Percentiles rank a stretch among this genome's conserved stretches.
phyloP scores from a whole-genome alignment of 768 basidiomycete species.

The Mycena polygramma region DNA sequence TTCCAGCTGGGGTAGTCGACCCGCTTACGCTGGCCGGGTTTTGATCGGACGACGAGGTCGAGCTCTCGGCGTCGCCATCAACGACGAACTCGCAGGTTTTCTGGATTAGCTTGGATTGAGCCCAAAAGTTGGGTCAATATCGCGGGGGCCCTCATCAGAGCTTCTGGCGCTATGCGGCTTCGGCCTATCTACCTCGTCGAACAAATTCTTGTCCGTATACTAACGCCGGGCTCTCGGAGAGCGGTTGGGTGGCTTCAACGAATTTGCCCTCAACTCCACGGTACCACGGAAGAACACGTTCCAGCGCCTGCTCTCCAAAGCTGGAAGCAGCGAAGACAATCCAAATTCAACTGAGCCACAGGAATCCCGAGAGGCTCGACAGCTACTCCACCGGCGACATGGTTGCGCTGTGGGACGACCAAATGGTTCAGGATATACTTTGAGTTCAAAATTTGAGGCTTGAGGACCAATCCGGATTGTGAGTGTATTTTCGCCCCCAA shows the following conservation, averaged over 20 bases:
- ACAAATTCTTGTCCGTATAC: slow-evolving; percentile 58
- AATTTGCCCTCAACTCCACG: slow-evolving; percentile 52
- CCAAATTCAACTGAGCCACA: slow-evolving; percentile 46
- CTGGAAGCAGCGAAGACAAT: slow-evolving; percentile 45
- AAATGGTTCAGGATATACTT: slow-evolving; percentile 56
- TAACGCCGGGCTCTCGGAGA: slow-evolving; percentile 49
- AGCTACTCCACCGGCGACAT: slow-evolving; percentile 65
- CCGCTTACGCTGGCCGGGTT: too few species aligned
- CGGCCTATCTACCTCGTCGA: slow-evolving; percentile 65
- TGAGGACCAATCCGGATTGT: slow-evolving; percentile 61
- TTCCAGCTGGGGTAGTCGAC: too few species aligned
- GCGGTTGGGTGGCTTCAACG: too few species aligned
- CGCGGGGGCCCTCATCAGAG: too few species aligned
- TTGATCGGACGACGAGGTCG: too few species aligned
- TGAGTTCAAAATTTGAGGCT: slow-evolving; percentile 57
- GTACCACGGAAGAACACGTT: slow-evolving; percentile 53
- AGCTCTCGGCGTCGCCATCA: too few species aligned
- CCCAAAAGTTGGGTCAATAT: too few species aligned
- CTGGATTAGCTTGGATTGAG: too few species aligned
- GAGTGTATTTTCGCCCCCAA: not conserved
- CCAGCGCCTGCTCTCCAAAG: slow-evolving; percentile 45
- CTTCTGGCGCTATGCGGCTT: slow-evolving; percentile 62
- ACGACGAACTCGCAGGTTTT: too few species aligned
- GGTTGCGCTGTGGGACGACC: slow-evolving; percentile 63
- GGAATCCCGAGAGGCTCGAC: slow-evolving; percentile 58